Evolutionary conservation across 257 asterid genomes (phyloP), one percentile per base, ranked within the genome.

Genomic region (Paulownia fortunei): DNA sequence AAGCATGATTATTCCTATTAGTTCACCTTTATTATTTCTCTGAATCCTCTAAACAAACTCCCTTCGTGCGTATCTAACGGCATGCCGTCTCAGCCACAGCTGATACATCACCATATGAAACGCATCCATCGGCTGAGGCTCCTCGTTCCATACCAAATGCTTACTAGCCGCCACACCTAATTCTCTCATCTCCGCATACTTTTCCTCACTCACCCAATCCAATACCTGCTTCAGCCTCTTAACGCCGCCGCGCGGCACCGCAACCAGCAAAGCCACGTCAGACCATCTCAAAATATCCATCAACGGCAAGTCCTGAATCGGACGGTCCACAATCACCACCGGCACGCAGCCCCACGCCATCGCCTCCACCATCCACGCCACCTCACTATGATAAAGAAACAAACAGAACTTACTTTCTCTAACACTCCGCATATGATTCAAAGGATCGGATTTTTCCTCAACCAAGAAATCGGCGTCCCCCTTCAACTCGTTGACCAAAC

Each of bases 91-190:
- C 61, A 84, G 81, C 99, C 99, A 93, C 70, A 93, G 88, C 86
- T 95, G 97, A 88, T 95, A 91, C 79, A 95, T 83, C 78, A 91
- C 91, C 99, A 90, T 87, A 58, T 88, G 88, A 80, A 95, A 95
- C 2, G 96, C 98, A 84, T 93, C 98, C 69, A 80, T 54, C 82
- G 90, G 83, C 90, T 88, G 93, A 34, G 93, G 80, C 46, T 81
- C 90, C 67, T 71, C 84, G 80, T 91, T 93, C 99, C 99, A 95
- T 83, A 85, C 80, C 76, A 95, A 74, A 82, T 93, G 98, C 88
- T 73, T 82, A 63, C 97, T 86, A 72, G 94, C 97, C 71, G 87
- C 87, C 80, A 77, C 84, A 77, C 85, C 74, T 84, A 61, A 74
- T 68, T 52, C 83, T 68, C 84, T 89, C 99, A 93, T 95, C 44